Percentiles rank a stretch among this genome's conserved stretches.
phyloP scores from a whole-genome alignment of 1,284 basidiomycete species.

The Apiotrichum montevideense region DNA sequence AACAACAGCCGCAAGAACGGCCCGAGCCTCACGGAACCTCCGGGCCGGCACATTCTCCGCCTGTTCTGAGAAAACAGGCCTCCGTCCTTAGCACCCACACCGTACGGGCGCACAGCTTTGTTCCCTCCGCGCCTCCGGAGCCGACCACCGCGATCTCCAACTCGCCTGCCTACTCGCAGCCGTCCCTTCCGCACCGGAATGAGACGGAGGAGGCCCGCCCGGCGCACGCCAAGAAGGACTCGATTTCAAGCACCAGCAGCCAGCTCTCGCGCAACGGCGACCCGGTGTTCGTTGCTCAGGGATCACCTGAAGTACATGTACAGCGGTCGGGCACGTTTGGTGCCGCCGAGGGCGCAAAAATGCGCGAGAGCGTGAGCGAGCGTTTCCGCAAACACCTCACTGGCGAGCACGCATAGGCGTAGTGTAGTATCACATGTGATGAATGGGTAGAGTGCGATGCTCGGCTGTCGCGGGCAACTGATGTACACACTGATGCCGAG shows the following conservation, averaged over 20 bases:
- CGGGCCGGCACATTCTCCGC: background rate
- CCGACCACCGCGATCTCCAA: conserved; percentile 12
- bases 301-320: conserved; percentile 2
- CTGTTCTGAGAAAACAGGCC: conserved; percentile 8
- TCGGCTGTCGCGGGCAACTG: too few species aligned
- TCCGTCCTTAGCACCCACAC: conserved; percentile 9
- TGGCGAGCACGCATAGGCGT: conserved; percentile 2
- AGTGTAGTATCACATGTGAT: too few species aligned
- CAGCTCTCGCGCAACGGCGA: conserved; percentile 6
- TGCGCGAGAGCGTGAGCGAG: conserved; percentile 19
- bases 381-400: conserved; percentile 17
- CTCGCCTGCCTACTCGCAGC: conserved; percentile 7
- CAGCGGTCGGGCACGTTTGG: conserved; percentile 17
- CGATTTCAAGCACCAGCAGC: background rate
- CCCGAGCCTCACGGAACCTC: too few species aligned
- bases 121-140: conserved; percentile 10
- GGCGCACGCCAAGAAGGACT: background rate
- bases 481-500: too few species aligned
- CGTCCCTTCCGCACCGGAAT: background rate
- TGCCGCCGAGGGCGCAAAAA: conserved; percentile 4
- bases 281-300: background rate
- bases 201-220: too few species aligned
- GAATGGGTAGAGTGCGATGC: too few species aligned
- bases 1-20: too few species aligned
- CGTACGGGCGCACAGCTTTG: conserved; percentile 8